Conservation (phyloP, 75 land plant species). For the Pinus albicaulis region DNA sequence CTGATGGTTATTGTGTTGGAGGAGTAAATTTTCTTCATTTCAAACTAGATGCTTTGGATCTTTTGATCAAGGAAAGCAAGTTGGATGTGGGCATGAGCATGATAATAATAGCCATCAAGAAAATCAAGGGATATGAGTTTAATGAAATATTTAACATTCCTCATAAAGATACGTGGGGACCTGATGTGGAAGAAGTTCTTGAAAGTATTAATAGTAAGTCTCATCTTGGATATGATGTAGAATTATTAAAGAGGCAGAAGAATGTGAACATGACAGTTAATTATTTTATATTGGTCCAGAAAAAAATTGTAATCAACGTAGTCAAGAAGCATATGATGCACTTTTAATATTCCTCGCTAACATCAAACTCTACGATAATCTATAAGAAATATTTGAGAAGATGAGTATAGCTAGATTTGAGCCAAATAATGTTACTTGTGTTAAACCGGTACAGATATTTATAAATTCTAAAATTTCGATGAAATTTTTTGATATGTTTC, state of each 20-base stretch:
- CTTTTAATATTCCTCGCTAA: conserved; percentile 54
- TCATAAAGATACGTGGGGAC: conserved; percentile 45
- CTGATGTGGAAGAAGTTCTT: conserved; percentile 41
- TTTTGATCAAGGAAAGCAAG: background rate
- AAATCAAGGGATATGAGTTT: conserved; percentile 15
- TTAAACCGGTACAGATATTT: conserved; percentile 35
- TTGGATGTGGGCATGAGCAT: conserved; percentile 1
- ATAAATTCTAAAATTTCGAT: conserved; percentile 30
- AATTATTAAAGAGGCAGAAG: conserved; percentile 56
- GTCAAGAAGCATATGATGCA: conserved; percentile 61
- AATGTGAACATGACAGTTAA: conserved; percentile 45
- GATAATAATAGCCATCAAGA: conserved; percentile 13
- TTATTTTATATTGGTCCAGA: conserved; percentile 69
- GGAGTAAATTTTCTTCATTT: conserved; percentile 5
- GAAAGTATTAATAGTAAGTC: conserved; percentile 16
- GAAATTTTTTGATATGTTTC: conserved; percentile 61
- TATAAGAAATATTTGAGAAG: conserved; percentile 49
- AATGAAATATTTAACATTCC: conserved; percentile 48
- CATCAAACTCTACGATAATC: conserved; percentile 26
- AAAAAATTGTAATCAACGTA: conserved; percentile 28
- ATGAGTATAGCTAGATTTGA: conserved; percentile 68
- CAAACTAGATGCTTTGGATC: background rate
- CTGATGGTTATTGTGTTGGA: too few relatives aligned
- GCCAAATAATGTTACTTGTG: conserved; percentile 24
- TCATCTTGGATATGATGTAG: conserved; percentile 34